Percentiles rank a stretch among this genome's conserved stretches.
These are phyloP conservation scores for Sequoia sempervirens DNA, from an alignment of 75 land plant genomes.

Conservation along the genomic window DNA sequence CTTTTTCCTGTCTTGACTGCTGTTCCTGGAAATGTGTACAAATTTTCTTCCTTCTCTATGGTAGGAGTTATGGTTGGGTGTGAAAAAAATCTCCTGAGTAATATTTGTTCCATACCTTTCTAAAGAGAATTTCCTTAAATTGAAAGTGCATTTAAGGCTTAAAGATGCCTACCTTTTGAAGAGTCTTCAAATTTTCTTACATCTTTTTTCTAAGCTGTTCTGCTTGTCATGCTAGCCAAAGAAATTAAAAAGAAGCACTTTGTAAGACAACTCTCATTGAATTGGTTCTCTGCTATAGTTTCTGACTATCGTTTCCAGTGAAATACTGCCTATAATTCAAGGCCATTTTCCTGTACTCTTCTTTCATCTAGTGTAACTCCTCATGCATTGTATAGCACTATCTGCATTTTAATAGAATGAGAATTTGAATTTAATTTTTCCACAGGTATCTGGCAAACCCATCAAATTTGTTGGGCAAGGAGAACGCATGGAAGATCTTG, in stretches of 20 bases:
- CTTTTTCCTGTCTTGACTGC: not conserved
- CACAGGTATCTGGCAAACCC: slow-evolving; percentile 97
- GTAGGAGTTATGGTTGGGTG: not conserved
- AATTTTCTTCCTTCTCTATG: not conserved
- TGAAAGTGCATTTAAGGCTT: not conserved
- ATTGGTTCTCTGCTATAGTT: not conserved
- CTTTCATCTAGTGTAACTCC: not conserved
- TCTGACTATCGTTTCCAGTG: not conserved
- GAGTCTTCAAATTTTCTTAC: not conserved
- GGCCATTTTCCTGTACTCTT: not conserved
- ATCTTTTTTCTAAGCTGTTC: not conserved
- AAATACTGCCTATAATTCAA: not conserved
- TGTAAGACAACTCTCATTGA: not conserved
- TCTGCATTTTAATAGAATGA: not conserved
- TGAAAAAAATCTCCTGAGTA: not conserved
- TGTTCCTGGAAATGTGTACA: not conserved
- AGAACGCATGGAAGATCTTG: slow-evolving; percentile 94
- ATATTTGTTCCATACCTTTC: not conserved
- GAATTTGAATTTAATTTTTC: not conserved
- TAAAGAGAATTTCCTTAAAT: not conserved
- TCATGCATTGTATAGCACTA: not conserved
- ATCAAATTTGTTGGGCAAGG: slow-evolving; percentile 98
- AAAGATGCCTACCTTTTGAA: not conserved
- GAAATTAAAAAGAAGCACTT: not conserved
- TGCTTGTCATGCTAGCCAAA: not conserved